These are phyloP conservation scores for Talaromyces proteolyticus DNA, from an alignment of 495 filamentous ascomycete genomes.

Conservation along the genomic window DNA sequence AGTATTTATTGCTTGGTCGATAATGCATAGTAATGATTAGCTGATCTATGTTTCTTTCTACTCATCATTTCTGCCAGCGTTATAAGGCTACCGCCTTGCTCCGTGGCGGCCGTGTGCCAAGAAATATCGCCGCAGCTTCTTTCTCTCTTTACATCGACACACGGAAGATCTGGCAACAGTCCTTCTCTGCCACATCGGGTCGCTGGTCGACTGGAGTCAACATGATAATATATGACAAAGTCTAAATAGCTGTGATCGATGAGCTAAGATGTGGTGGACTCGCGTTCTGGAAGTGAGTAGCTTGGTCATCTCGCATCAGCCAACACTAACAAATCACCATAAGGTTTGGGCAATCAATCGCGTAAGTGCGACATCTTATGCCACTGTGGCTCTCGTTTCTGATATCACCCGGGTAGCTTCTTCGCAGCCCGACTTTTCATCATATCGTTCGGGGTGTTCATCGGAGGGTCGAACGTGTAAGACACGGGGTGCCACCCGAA, in stretches of 20 bases:
- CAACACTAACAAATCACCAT: not conserved
- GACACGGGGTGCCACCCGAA: slow-evolving; percentile 49
- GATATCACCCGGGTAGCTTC: slow-evolving; percentile 37
- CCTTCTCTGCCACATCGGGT: not conserved
- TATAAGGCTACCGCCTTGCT: too few species aligned
- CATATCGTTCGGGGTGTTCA: slow-evolving; percentile 50
- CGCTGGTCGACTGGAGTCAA: not conserved
- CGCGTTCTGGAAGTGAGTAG: slow-evolving; percentile 40
- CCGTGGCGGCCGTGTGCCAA: too few species aligned
- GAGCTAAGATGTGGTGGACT: not conserved
- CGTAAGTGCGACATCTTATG: slow-evolving; percentile 17
- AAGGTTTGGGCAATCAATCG: slow-evolving; percentile 38
- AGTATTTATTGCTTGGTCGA: too few species aligned
- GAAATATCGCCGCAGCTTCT: too few species aligned
- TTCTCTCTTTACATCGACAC: not conserved
- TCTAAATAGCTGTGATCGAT: too few species aligned
- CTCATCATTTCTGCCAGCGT: too few species aligned
- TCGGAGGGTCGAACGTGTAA: slow-evolving; percentile 43
- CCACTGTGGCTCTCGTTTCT: not conserved
- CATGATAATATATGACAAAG: not conserved
- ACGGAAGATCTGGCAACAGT: not conserved
- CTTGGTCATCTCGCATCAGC: not conserved
- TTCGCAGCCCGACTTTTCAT: slow-evolving; percentile 56
- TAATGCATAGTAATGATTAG: too few species aligned
- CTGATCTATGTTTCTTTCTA: too few species aligned